Evolutionary conservation across 345 rosid genomes (phyloP), one percentile per base, ranked within the genome.

Genomic region (Bruguiera parviflora): DNA sequence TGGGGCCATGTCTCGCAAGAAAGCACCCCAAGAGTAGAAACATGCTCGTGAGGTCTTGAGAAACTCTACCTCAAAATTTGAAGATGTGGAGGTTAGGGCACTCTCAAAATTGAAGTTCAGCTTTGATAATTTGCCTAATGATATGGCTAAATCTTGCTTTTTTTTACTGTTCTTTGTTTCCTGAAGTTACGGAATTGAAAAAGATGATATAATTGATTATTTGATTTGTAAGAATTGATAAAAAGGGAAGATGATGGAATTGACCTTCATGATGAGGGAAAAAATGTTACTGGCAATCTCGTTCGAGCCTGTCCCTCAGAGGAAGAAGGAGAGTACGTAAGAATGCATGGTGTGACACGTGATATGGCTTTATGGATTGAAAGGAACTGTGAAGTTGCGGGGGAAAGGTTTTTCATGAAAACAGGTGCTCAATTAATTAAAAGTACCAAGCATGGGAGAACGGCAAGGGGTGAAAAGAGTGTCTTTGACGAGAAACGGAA

Each of bases 301-400:
- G 47, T 11, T 25, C 33, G 27, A 5, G 59, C 52, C 0, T 67
- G 63, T 2, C 49, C 70, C 52, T 46, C 76, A 5, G 35, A 32
- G 35, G 35, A 32, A 20, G 0, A 20, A 8, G 1, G 8, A 32
- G 20, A 2, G 16, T 58, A 19, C 20, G 58, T 64, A 56, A 77
- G 60, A 53, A 73, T 80, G 75, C 78, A 74, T 61, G 76, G 61
- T 2, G 7, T 77, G 22, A 49, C 62, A 1, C 74, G 71, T 28
- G 77, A 72, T 6, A 61, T 81, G 74, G 77, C 81, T 27, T 7
- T 58, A 10, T 39, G 16, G 47, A 39, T 39, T 9, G 3, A 15
- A 39, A 10, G 15, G 13, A 10, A 10, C 46, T 16, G 0, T 10
- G 46, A 39, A 39, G 46, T 1, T 39, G 47, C 16, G 11, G 16